Percentiles rank a stretch among this genome's conserved stretches.
Evolutionary conservation across 2,329 filamentous ascomycete species (phyloP).

Genomic region (Aspergillus tubingensis): DNA sequence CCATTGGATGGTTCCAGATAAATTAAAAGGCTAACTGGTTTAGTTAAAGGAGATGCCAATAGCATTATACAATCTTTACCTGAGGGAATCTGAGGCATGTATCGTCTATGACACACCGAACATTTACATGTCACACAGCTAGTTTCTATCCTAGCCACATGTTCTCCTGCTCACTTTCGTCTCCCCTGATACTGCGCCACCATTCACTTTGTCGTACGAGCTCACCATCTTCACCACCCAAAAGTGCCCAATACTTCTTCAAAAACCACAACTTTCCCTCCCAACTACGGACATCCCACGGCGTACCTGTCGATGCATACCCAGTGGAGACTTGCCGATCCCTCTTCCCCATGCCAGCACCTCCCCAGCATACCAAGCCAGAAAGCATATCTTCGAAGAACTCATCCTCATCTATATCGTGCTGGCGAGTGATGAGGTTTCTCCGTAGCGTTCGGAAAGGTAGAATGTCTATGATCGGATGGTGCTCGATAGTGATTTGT

Average conservation of each 20-base stretch:
- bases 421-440: constrained; percentile 18
- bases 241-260: constrained; percentile 43
- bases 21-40: too few species aligned
- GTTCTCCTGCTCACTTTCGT: constrained; percentile 4
- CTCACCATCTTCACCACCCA: constrained; percentile 42
- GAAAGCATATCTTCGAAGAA: constrained; percentile 20
- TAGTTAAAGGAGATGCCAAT: too few species aligned
- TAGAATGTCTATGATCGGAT: constrained; percentile 23
- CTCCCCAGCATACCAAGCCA: constrained; percentile 24
- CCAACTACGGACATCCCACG: constrained; percentile 51
- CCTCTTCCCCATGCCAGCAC: constrained; percentile 15
- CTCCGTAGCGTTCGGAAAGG: constrained; percentile 22
- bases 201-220: constrained; percentile 30
- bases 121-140: too few species aligned
- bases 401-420: constrained; percentile 22
- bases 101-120: too few species aligned
- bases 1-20: too few species aligned
- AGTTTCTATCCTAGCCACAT: too few species aligned
- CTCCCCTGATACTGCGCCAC: constrained; percentile 25
- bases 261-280: constrained; percentile 50
- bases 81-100: not conserved
- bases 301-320: constrained; percentile 35
- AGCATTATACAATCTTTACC: too few species aligned
- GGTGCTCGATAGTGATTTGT: constrained; percentile 23
- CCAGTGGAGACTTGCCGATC: constrained; percentile 19